phyloP scores from a whole-genome alignment of 805 yeast species.

The Ogataea nitratoaversa region DNA sequence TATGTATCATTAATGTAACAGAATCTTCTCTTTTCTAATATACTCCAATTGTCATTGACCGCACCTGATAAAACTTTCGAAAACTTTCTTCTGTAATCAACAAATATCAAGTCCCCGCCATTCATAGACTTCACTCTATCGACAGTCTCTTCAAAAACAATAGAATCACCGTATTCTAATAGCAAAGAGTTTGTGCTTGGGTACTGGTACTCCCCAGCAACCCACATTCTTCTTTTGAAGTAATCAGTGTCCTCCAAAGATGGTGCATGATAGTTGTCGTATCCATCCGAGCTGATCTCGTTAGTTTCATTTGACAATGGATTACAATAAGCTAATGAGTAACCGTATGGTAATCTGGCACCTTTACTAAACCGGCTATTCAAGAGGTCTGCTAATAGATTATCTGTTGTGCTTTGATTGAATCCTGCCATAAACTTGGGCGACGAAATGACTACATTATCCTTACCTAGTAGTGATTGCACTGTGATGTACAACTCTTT shows the following conservation, averaged over 20 bases:
- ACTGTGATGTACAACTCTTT: conserved; percentile 26
- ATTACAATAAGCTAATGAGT: conserved; percentile 64
- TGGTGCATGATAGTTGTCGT: conserved; percentile 76
- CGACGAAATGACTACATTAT: background rate
- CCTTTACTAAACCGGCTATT: conserved; percentile 18
- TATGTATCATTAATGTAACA: conserved; percentile 50
- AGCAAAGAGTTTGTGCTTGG: background rate
- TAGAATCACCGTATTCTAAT: conserved; percentile 33
- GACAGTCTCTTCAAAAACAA: conserved; percentile 53
- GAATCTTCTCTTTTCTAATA: conserved; percentile 54
- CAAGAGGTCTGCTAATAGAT: background rate
- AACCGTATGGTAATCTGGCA: conserved; percentile 42
- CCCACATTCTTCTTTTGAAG: conserved; percentile 74
- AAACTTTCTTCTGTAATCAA: conserved; percentile 52
- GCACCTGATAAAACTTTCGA: conserved; percentile 8
- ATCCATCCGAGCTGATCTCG: conserved; percentile 66
- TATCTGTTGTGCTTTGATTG: background rate
- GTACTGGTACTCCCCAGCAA: conserved; percentile 43
- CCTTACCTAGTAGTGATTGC: conserved; percentile 20
- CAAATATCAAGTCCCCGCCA: conserved; percentile 39
- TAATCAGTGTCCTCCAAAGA: conserved; percentile 19
- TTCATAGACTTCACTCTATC: conserved; percentile 32
- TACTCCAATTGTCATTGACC: conserved; percentile 18
- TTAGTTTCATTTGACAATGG: conserved; percentile 44
- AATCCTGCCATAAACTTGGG: conserved; percentile 13